Base-by-base conservation (phyloP, 495 filamentous ascomycete species). In the Aspergillus diversus region DNA sequence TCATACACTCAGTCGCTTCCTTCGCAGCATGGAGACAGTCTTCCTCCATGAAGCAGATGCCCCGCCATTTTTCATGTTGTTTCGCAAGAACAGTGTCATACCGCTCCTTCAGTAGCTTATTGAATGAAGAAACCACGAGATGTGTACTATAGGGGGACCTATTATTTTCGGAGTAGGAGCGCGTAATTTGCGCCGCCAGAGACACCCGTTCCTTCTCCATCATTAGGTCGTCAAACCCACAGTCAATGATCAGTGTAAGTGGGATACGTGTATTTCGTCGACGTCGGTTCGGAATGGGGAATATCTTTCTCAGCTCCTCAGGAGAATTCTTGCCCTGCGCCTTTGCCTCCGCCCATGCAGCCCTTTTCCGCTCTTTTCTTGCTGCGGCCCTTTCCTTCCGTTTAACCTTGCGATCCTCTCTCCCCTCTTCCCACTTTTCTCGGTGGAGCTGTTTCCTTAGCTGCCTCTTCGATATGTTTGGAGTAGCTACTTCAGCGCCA, bases 201-300 rank as follows among this genome's bases (percentile, higher is more conserved):
- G 92, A 97, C 7, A 90, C 87, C 16, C 91, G 79, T 70, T 99
- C 96, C 57, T 89, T 86, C 0, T 90, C 86, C 33, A 77, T 80
- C 95, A 99, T 99, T 68, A 94, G 79, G 11, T 90, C 83, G 65
- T 99, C 92, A 65, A 94, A 99, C 63, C 90, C 87, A 73, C 96
- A 98, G 73, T 99, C 95, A 65, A 99, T 75, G 42, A 99, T 77
- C 65, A 98, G 69, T 0, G 91, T 83, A 7, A 98, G 74, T 3
- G 94, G 93, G 7, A 93, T 76, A 63, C 83, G 77, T 47, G 78
- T 73, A 32, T 79, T 77, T 57, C 70, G 71, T 39, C 62, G 52
- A 70, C 77, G 57, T 69, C 74, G 67, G 31, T 64, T 59, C 48
- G 59, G 61, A 1, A 69, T 68, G 31, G 66, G 58, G 57, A 66